A percentile compares a stretch with the other conserved stretches of the same genome.
These are phyloP conservation scores for Astrothelium subdiscretum DNA, from an alignment of 495 filamentous ascomycete genomes.

Conservation along the genomic window DNA sequence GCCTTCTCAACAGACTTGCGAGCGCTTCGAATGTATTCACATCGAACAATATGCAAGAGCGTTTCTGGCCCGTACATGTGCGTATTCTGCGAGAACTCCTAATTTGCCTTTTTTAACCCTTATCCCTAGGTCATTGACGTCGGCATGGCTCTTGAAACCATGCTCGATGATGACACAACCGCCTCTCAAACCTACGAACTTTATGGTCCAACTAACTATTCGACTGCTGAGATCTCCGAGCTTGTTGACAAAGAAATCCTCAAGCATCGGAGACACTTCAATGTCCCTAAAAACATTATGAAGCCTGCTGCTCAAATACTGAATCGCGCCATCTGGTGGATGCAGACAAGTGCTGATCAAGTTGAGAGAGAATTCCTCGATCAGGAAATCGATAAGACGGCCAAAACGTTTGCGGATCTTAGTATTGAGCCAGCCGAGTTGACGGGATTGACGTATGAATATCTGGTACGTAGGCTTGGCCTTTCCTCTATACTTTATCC, in stretches of 20 bases:
- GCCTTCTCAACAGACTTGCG: conserved; percentile 77
- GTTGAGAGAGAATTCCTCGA: conserved; percentile 91
- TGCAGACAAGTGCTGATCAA: conserved; percentile 67
- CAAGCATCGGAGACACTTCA: conserved; percentile 83
- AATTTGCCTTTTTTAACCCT: no score
- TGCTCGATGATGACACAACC: conserved; percentile 82
- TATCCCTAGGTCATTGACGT: conserved; percentile 73
- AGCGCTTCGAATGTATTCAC: conserved; percentile 68
- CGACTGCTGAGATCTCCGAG: conserved; percentile 71
- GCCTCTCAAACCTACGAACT: conserved; percentile 88
- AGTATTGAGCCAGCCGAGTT: conserved; percentile 78
- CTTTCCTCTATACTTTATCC: not conserved
- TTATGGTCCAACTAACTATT: conserved; percentile 88
- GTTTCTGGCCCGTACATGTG: conserved; percentile 66
- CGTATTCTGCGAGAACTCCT: no score
- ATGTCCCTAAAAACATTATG: conserved; percentile 68
- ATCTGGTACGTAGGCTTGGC: conserved; percentile 55
- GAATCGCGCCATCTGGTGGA: conserved; percentile 82
- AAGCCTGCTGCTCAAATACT: conserved; percentile 60
- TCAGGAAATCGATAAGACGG: conserved; percentile 77
- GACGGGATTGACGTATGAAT: conserved; percentile 73
- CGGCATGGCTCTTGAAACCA: conserved; percentile 71
- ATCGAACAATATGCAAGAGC: conserved; percentile 84
- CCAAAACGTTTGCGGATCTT: conserved; percentile 93
- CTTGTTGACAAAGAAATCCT: conserved; percentile 85